Base-by-base conservation (phyloP, 2,329 filamentous ascomycete species). In the Dothistroma pini region DNA sequence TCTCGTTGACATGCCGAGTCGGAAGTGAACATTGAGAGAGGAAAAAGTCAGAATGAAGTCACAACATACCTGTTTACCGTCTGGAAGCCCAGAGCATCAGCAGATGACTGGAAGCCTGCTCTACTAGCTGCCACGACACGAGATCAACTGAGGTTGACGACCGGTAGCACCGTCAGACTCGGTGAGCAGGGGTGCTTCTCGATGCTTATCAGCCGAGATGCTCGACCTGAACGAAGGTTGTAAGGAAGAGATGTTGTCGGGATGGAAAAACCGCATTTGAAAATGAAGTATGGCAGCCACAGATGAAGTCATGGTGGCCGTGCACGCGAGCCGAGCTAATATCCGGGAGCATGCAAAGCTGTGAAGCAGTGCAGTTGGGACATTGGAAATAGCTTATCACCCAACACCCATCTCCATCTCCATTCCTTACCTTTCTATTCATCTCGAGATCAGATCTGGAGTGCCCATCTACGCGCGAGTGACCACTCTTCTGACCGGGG, bases 381-480 rank as follows among this genome's bases (percentile, higher is more conserved):
- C 29, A 53, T 29, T 51, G 49, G 14, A 34, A 53, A 25, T 11
- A 29, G 35, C 6, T 29, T 29, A n/a, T 19, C 41, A 19, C 41
- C 41, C 16, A n/a, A 44, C 16, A n/a, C 25, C 25, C 58, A 60
- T 41, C 21, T 57, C 41, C 56, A 49, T 50, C 44, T 49, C n/a
- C 22, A 29, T 31, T 25, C 8, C 14, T n/a, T 44, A 6, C 25
- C 25, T 12, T 44, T 16, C 38, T 44, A 14, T 44, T 44, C 41
- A 35, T 29, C 19, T 44, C 44, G 22, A 51, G 22, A 25, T 9
- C 16, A 21, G 21, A 50, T 10, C 48, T 44, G 53, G 31, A 62
- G 51, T 49, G 48, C 49, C 53, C 51, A 53, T 61, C 53, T 60
- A 53, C 59, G 51, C 51, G 12, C 25, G 8, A 16, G 1, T 51